phyloP scores from a whole-genome alignment of 352 stramenopile genomes.

The Phytophthora pini region DNA sequence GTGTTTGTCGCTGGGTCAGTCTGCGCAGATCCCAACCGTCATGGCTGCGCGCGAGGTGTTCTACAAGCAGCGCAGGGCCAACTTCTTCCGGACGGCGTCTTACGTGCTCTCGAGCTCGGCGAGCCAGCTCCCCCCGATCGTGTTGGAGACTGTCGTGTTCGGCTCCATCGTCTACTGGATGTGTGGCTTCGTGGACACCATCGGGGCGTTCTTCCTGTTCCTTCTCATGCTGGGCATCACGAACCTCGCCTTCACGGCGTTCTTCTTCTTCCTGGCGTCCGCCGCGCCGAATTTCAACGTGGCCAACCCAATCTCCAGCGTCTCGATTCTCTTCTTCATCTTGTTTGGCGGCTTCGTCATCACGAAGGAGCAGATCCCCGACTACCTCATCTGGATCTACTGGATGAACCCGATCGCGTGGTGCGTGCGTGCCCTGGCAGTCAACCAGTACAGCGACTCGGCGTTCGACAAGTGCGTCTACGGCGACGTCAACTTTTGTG shows the following conservation, averaged over 20 bases:
- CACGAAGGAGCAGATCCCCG: conserved; percentile 32
- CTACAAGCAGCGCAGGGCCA: conserved; percentile 81
- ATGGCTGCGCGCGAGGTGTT: conserved; percentile 66
- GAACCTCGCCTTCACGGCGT: conserved; percentile 37
- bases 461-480: conserved; percentile 30
- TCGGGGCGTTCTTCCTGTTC: conserved; percentile 35
- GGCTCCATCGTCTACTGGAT: conserved; percentile 86
- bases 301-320: conserved; percentile 24
- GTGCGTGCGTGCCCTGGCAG: conserved; percentile 18
- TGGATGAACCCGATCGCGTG: conserved; percentile 34
- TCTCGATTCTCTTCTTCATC: conserved; percentile 32
- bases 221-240: conserved; percentile 45
- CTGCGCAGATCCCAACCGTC: conserved; percentile 58
- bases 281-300: conserved; percentile 28
- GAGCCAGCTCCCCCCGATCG: conserved; percentile 36
- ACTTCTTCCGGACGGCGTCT: conserved; percentile 77
- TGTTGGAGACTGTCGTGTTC: conserved; percentile 68
- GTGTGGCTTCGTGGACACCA: conserved; percentile 48
- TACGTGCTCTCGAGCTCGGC: conserved; percentile 60
- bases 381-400: conserved; percentile 41
- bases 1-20: conserved; percentile 54
- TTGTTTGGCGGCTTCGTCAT: conserved; percentile 32
- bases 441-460: conserved; percentile 32
- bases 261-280: conserved; percentile 29
- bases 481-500: conserved; percentile 23